phyloP scores from a whole-genome alignment of 805 yeast species.

The Sungouiozyma ichnusensis region DNA sequence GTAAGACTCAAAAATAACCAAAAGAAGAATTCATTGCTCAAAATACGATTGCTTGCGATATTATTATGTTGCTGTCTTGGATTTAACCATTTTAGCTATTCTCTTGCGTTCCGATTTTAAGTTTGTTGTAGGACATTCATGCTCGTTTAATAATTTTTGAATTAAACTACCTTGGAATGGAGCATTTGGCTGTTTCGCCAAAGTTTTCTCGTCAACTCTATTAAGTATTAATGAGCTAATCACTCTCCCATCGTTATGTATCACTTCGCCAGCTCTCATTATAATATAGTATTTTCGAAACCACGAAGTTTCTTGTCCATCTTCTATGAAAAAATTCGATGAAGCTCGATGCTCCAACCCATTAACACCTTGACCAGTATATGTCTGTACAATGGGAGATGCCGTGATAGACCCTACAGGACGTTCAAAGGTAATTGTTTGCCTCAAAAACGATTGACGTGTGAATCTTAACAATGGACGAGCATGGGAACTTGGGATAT shows the following conservation, averaged over 20 bases:
- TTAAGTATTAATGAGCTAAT: conserved; percentile 20
- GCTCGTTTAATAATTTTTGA: neutral
- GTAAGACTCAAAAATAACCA: conserved; percentile 4
- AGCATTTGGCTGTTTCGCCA: neutral
- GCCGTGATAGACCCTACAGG: conserved; percentile 13
- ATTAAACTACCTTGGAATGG: neutral
- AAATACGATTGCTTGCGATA: neutral
- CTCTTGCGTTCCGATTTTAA: neutral
- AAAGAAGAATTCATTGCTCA: neutral
- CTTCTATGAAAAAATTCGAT: conserved; percentile 17
- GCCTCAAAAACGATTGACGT: conserved; percentile 16
- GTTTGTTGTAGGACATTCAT: neutral
- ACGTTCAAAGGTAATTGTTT: conserved; percentile 8
- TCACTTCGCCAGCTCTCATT: conserved; percentile 23
- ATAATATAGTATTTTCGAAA: conserved; percentile 16
- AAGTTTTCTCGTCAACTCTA: conserved; percentile 1
- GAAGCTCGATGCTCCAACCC: conserved; percentile 25
- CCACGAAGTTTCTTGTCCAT: conserved; percentile 11
- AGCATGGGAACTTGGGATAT: conserved; percentile 14
- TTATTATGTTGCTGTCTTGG: neutral
- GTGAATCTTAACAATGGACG: conserved; percentile 10
- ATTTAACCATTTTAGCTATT: neutral
- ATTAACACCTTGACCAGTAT: conserved; percentile 23
- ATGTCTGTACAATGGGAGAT: conserved; percentile 13
- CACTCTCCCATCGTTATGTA: conserved; percentile 22